A percentile compares a stretch with the other conserved stretches of the same genome.
Evolutionary conservation across 768 basidiomycete species (phyloP).

Genomic region (Austroboletus eburneus): DNA sequence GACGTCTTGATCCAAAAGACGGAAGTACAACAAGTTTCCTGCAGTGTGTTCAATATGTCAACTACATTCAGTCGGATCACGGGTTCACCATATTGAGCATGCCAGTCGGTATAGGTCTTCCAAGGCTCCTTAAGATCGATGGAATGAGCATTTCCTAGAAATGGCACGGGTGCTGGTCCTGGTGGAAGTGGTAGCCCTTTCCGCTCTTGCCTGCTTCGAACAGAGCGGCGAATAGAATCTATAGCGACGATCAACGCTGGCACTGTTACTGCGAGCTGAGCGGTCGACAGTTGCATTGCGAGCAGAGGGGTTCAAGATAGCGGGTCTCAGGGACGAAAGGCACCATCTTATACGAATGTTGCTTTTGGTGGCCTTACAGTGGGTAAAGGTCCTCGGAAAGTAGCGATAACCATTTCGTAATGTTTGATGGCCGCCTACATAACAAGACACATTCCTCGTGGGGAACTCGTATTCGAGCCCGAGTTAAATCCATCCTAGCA

Average conservation of each 20-base stretch:
- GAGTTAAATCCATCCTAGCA: no score
- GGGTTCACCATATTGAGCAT: conserved; percentile 3
- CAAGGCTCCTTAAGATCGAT: conserved; percentile 3
- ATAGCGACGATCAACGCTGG: neutral
- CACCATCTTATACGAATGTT: no score
- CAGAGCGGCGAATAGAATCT: neutral
- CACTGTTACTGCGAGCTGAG: neutral
- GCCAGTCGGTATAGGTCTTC: conserved; percentile 9
- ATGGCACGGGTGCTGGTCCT: conserved; percentile 2
- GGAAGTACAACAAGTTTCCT: conserved; percentile 44
- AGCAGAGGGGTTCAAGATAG: neutral
- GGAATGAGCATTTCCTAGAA: conserved; percentile 2
- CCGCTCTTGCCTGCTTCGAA: neutral
- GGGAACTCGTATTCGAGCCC: no score
- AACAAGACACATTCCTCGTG: no score
- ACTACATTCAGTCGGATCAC: neutral
- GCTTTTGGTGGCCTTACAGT: no score
- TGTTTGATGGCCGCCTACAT: no score
- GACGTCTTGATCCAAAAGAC: conserved; percentile 39
- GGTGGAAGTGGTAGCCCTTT: conserved; percentile 7
- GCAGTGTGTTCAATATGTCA: neutral
- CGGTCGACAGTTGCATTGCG: neutral
- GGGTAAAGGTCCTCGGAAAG: no score
- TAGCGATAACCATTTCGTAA: no score
- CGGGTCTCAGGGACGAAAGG: no score